These are phyloP conservation scores for Metschnikowia anglica DNA, from an alignment of 805 yeast genomes.

Conservation along the genomic window DNA sequence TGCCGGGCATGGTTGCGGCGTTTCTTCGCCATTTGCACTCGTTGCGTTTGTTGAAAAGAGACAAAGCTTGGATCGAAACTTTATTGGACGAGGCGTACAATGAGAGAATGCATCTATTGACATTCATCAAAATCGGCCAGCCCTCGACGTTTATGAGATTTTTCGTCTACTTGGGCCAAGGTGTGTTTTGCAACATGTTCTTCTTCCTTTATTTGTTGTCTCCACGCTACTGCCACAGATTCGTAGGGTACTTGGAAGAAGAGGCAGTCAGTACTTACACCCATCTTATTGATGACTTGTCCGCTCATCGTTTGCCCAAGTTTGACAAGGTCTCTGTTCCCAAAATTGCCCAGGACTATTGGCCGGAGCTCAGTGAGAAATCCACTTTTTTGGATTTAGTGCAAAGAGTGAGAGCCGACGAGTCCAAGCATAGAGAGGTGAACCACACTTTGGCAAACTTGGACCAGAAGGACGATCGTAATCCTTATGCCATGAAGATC, in stretches of 20 bases:
- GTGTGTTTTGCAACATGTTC: conserved; percentile 66
- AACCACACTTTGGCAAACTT: conserved; percentile 75
- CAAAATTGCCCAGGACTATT: conserved; percentile 60
- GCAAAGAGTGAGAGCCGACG: conserved; percentile 67
- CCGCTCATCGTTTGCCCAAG: conserved; percentile 51
- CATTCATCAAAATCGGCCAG: conserved; percentile 61
- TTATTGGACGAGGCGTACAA: conserved; percentile 73
- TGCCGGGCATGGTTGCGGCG: conserved; percentile 79
- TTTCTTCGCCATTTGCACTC: conserved; percentile 69
- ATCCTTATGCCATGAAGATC: conserved; percentile 59
- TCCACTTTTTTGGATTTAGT: conserved; percentile 60
- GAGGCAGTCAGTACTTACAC: conserved; percentile 73
- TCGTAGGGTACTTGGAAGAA: conserved; percentile 76
- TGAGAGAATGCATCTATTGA: conserved; percentile 73
- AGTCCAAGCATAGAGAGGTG: conserved; percentile 76
- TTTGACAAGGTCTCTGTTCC: conserved; percentile 50
- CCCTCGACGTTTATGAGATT: conserved; percentile 58
- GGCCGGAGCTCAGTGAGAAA: conserved; percentile 52
- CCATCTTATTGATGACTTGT: conserved; percentile 53
- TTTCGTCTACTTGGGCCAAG: conserved; percentile 63
- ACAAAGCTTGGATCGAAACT: conserved; percentile 74
- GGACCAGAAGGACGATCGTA: conserved; percentile 52
- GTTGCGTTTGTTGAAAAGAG: conserved; percentile 58
- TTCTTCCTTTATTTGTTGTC: conserved; percentile 56
- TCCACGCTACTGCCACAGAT: conserved; percentile 69